Evolutionary conservation across 495 filamentous ascomycete species (phyloP), one percentile per base, ranked within the genome.

Genomic region (Melanomma pulvis-pyrius): DNA sequence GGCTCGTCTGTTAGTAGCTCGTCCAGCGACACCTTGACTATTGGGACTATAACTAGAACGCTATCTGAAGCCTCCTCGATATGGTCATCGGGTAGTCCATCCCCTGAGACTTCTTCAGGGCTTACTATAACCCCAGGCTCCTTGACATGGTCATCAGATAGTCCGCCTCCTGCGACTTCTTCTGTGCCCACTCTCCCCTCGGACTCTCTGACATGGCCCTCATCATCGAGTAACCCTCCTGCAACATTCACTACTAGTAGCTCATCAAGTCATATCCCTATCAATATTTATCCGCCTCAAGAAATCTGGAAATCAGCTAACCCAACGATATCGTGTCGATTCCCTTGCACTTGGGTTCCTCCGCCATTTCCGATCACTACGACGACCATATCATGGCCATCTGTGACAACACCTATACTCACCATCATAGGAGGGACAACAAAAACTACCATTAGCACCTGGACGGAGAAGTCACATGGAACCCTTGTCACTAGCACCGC

Each of bases 301-400:
- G 32, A 36, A 36, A 6, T 36, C 32, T 53, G 50, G 50, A 26
- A 2, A 2, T 19, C 9, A 11, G 22, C 9, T 7, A 25, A 53
- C 5, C 50, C 50, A 8, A 11, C 8, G 3, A 8, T 53, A 9
- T 4, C 24, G 4, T 59, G 56, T 32, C 12, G 8, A 11, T 32
- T 32, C 6, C 56, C 56, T 8, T 59, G 56, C 39, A 59, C 56
- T 6, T 15, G 44, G 34, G 24, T 59, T 2, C 17, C 47, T 11
- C 56, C 56, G 21, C 56, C 56, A n/a, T 46, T 22, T 24, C 34
- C n/a, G 2, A 32, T 59, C 3, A 24, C 36, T 22, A 24, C 21
- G 9, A 59, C 56, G 21, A 59, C 56, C 3, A 46, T 59, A 13
- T 25, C 34, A 13, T 59, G 56, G 56, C 56, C 56, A 15, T n/a